Evolutionary conservation across 2,329 filamentous ascomycete genomes (phyloP).

Genomic region (Ophiostoma perfectum): DNA sequence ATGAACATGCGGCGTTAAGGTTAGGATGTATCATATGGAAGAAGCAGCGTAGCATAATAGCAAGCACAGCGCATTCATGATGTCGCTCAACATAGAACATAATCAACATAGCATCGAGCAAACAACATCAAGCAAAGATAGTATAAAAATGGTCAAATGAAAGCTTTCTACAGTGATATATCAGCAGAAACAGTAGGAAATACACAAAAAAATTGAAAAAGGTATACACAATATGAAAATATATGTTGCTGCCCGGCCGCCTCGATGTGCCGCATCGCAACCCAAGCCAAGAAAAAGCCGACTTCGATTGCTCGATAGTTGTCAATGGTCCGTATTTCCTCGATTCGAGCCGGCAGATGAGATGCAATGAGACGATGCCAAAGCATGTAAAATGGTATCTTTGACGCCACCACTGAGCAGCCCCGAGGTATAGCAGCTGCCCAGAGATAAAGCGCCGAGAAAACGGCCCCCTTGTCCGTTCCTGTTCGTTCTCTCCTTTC

Average conservation of each 20-base stretch:
- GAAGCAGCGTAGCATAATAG: background rate
- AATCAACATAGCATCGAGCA: background rate
- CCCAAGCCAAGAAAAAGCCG: conserved; percentile 14
- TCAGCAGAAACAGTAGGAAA: conserved; percentile 25
- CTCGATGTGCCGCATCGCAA: conserved; percentile 18
- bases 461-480: background rate
- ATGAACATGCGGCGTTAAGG: background rate
- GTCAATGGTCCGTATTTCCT: background rate
- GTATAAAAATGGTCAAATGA: conserved; percentile 15
- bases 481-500: background rate
- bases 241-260: conserved; percentile 17
- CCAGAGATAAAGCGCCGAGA: conserved; percentile 2
- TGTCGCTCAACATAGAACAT: background rate
- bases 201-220: conserved; percentile 20
- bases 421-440: background rate
- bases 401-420: background rate
- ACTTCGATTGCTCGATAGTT: background rate
- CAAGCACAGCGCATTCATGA: too few relatives aligned
- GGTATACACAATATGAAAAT: conserved; percentile 21
- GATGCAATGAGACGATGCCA: background rate
- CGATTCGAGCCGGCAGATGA: background rate
- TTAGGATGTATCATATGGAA: background rate
- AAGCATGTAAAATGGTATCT: conserved; percentile 13
- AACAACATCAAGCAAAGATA: background rate
- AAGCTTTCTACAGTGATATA: conserved; percentile 28